phyloP scores from a whole-genome alignment of 2,329 filamentous ascomycete species.

The Stylonectria norvegica region DNA sequence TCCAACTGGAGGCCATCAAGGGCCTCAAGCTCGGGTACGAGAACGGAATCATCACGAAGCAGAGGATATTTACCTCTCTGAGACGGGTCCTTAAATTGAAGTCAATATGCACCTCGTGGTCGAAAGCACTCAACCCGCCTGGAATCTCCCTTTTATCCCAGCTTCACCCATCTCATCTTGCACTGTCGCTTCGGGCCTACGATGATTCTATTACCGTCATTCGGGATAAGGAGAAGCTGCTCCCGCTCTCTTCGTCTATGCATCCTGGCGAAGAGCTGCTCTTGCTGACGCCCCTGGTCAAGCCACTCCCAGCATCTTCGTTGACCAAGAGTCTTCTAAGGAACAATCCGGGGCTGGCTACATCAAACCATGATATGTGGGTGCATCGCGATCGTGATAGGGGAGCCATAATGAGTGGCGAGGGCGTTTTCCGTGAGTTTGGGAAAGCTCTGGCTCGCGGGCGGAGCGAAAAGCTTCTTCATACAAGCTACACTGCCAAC shows the following conservation, averaged over 20 bases:
- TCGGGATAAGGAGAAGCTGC: constrained; percentile 77
- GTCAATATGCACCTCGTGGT: constrained; percentile 81
- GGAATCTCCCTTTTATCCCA: constrained; percentile 73
- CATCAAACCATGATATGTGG: constrained; percentile 53
- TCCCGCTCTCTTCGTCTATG: constrained; percentile 79
- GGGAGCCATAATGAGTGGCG: constrained; percentile 77
- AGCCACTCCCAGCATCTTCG: constrained; percentile 85
- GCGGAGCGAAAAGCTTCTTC: constrained; percentile 78
- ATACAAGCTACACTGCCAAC: constrained; percentile 94
- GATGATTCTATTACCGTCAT: constrained; percentile 92
- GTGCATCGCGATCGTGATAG: constrained; percentile 54
- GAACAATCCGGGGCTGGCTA: constrained; percentile 33
- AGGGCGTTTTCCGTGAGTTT: constrained; percentile 87
- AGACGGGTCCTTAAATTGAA: constrained; percentile 78
- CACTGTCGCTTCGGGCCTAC: constrained; percentile 80
- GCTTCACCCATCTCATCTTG: constrained; percentile 77
- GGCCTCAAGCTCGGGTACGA: constrained; percentile 86
- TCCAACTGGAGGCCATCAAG: constrained; percentile 87
- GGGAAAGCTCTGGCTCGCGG: constrained; percentile 84
- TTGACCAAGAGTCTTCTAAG: constrained; percentile 70
- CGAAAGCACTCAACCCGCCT: constrained; percentile 82
- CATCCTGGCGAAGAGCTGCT: constrained; percentile 86
- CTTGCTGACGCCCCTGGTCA: constrained; percentile 82
- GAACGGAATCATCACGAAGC: constrained; percentile 80
- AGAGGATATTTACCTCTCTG: constrained; percentile 76